Conservation (phyloP, 176 grass and related monocot genomes). For the Carex scoparia region DNA sequence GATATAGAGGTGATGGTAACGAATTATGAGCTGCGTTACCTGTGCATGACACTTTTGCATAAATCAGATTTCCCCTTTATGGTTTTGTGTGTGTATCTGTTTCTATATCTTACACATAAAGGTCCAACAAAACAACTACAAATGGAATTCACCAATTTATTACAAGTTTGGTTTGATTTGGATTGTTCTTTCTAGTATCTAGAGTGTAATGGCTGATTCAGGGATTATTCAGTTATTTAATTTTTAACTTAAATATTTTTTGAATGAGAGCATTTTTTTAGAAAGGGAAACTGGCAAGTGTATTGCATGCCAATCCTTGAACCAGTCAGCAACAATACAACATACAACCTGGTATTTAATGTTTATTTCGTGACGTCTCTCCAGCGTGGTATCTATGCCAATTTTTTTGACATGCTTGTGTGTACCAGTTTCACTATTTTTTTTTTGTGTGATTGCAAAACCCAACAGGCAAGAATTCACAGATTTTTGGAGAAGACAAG, state of each 20-base stretch:
- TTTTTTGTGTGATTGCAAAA: conserved; percentile 16
- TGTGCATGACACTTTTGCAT: not conserved
- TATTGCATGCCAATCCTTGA: not conserved
- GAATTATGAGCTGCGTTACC: not conserved
- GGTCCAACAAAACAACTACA: not conserved
- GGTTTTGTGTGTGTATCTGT: not conserved
- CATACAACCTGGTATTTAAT: not conserved
- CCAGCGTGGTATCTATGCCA: not conserved
- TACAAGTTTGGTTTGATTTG: not conserved
- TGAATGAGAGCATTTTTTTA: not conserved
- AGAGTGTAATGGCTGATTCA: not conserved
- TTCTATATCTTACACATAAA: not conserved
- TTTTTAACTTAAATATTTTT: not conserved
- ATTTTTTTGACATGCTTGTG: not conserved
- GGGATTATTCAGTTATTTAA: not conserved
- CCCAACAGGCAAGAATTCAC: conserved; percentile 62
- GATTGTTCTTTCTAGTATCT: not conserved
- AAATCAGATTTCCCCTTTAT: not conserved
- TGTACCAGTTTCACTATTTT: not conserved
- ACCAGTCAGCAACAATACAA: not conserved
- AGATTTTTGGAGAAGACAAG: conserved; percentile 86
- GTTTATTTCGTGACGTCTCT: not conserved
- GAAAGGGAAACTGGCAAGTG: not conserved
- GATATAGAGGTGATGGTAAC: not conserved
- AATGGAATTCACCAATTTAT: not conserved